Conservation (phyloP, 768 basidiomycete genomes). For the Leccinum boreale region DNA sequence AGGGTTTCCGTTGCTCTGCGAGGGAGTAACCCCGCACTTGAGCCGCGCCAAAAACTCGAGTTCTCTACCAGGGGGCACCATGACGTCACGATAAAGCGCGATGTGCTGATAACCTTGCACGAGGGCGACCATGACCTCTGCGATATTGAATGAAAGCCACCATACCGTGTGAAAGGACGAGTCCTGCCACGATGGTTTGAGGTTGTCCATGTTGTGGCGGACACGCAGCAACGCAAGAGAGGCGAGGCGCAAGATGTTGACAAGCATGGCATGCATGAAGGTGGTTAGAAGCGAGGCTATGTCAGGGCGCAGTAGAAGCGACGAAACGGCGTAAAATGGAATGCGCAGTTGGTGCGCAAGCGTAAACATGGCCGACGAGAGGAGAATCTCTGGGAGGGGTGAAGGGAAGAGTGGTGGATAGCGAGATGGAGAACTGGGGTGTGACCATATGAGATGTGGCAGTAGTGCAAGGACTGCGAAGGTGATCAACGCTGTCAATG, state of each 20-base stretch:
- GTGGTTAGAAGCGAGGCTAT: conserved; percentile 37
- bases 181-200: conserved; percentile 52
- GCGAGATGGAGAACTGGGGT: conserved; percentile 32
- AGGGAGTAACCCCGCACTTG: conserved; percentile 11
- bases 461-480: conserved; percentile 50
- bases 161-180: conserved; percentile 64
- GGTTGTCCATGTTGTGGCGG: conserved; percentile 39
- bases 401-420: conserved; percentile 52
- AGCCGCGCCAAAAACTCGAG: conserved; percentile 36
- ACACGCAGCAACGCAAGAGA: conserved; percentile 53
- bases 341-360: conserved; percentile 31
- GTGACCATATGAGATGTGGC: conserved; percentile 49
- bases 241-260: conserved; percentile 52
- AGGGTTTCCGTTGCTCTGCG: conserved; percentile 7
- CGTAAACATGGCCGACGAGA: conserved; percentile 54
- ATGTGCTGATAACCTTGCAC: conserved; percentile 71
- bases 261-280: conserved; percentile 46
- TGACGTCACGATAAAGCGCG: conserved; percentile 63
- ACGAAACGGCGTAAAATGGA: conserved; percentile 34
- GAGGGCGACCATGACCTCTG: conserved; percentile 63
- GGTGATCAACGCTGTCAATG: conserved; percentile 47
- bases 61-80: conserved; percentile 47
- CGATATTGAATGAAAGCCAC: conserved; percentile 72
- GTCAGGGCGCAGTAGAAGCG: conserved; percentile 24
- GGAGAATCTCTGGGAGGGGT: conserved; percentile 63